Conservation (phyloP, 495 filamentous ascomycete genomes). For the Aspergillus kassunensis region DNA sequence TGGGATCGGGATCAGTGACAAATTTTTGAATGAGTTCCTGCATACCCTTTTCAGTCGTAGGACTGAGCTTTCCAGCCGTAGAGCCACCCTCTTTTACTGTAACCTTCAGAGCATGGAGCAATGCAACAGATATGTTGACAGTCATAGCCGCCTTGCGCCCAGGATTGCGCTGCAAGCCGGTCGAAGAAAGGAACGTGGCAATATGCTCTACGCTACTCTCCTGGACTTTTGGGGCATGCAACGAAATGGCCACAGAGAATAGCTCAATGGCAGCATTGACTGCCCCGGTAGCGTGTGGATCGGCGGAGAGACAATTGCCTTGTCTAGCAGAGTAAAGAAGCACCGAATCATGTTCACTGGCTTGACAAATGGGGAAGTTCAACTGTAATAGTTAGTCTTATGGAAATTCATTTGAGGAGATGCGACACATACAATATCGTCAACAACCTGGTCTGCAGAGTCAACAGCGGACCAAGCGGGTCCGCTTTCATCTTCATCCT, state of each 20-base stretch:
- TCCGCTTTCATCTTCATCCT: conserved; percentile 55
- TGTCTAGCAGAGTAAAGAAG: conserved; percentile 61
- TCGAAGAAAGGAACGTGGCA: conserved; percentile 75
- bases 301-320: conserved; percentile 53
- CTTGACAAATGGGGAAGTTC: conserved; percentile 72
- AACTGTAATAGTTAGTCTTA: conserved; percentile 32
- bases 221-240: conserved; percentile 86
- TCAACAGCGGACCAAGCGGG: conserved; percentile 58
- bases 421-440: conserved; percentile 53
- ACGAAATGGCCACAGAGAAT: conserved; percentile 83
- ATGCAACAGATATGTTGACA: conserved; percentile 81
- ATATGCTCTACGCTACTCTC: conserved; percentile 94
- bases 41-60: conserved; percentile 78
- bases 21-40: conserved; percentile 79
- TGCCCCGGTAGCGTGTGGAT: conserved; percentile 87
- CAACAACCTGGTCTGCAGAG: conserved; percentile 65
- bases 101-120: conserved; percentile 77
- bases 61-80: conserved; percentile 66
- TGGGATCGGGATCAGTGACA: conserved; percentile 75
- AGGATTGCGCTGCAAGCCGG: conserved; percentile 75
- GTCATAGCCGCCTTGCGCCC: conserved; percentile 85
- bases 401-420: background rate
- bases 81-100: conserved; percentile 74
- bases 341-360: conserved; percentile 86
- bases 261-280: conserved; percentile 90